These are phyloP conservation scores for Pseudocercospora vitis DNA, from an alignment of 2,329 filamentous ascomycete species.

Conservation along the genomic window DNA sequence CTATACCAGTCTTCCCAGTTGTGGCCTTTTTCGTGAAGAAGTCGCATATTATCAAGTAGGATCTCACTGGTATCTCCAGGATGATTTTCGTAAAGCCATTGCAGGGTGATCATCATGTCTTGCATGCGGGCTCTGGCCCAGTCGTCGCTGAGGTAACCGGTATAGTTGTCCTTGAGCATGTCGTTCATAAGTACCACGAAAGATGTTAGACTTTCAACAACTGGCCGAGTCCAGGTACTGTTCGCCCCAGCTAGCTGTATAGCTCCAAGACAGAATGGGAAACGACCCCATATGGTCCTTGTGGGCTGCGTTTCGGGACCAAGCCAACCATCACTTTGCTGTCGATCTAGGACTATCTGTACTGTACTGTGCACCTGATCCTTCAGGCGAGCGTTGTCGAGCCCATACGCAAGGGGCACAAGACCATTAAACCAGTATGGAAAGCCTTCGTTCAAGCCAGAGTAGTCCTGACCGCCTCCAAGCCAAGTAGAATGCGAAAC, in stretches of 20 bases:
- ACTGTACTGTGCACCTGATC: constrained; percentile 49
- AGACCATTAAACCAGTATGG: constrained; percentile 62
- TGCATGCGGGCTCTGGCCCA: constrained; percentile 44
- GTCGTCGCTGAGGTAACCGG: constrained; percentile 50
- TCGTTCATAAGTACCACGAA: constrained; percentile 53
- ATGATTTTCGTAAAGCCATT: constrained; percentile 52
- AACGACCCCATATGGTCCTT: constrained; percentile 56
- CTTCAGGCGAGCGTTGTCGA: constrained; percentile 53
- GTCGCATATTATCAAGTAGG: constrained; percentile 47
- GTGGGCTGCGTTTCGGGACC: constrained; percentile 51
- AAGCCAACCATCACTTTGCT: constrained; percentile 58
- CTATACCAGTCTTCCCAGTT: constrained; percentile 40
- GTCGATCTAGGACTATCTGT: constrained; percentile 51
- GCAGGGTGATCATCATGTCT: constrained; percentile 50
- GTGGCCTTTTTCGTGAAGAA: constrained; percentile 41
- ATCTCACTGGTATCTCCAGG: constrained; percentile 40
- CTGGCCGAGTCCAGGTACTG: constrained; percentile 42
- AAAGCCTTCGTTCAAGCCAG: constrained; percentile 54
- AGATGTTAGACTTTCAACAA: constrained; percentile 52
- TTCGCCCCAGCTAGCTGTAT: constrained; percentile 55
- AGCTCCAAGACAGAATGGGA: constrained; percentile 53
- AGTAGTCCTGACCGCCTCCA: constrained; percentile 55
- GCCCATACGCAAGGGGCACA: constrained; percentile 56
- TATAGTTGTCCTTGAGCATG: constrained; percentile 57
- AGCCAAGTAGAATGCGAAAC: constrained; percentile 55